These are phyloP conservation scores for Syzygium aromaticum DNA, from an alignment of 345 rosid genomes.

Conservation along the genomic window DNA sequence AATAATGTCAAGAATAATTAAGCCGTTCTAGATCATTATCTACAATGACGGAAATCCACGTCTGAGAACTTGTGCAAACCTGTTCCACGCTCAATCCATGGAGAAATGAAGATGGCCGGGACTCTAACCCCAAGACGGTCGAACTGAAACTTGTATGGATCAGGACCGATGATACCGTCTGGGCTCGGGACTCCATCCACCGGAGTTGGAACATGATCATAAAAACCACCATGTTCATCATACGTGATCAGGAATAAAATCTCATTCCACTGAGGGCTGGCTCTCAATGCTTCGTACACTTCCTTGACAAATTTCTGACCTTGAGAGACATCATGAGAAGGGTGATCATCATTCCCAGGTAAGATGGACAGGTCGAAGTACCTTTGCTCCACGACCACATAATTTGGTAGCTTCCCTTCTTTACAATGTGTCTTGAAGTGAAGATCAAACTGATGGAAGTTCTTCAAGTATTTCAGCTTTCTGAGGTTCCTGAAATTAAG, in stretches of 20 bases:
- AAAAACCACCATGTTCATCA: conserved; percentile 92
- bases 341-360: conserved; percentile 80
- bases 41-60: not conserved
- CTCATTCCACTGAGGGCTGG: conserved; percentile 89
- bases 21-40: not conserved
- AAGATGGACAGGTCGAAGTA: conserved; percentile 44
- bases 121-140: conserved; percentile 79
- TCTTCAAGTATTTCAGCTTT: conserved; percentile 58
- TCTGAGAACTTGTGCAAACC: conserved; percentile 12
- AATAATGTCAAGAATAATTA: not conserved
- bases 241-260: conserved; percentile 46
- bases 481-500: conserved; percentile 48
- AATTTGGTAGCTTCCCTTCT: conserved; percentile 81
- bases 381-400: conserved; percentile 72
- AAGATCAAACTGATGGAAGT: conserved; percentile 55
- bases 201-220: conserved; percentile 87
- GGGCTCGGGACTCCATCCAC: conserved; percentile 70
- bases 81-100: conserved; percentile 79
- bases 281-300: conserved; percentile 69
- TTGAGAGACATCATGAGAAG: conserved; percentile 63
- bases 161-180: conserved; percentile 54
- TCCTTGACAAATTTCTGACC: conserved; percentile 78
- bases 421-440: conserved; percentile 64
- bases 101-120: conserved; percentile 69
- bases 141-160: conserved; percentile 57